These are phyloP conservation scores for Fusarium humuli DNA, from an alignment of 2,329 filamentous ascomycete species.

Conservation along the genomic window DNA sequence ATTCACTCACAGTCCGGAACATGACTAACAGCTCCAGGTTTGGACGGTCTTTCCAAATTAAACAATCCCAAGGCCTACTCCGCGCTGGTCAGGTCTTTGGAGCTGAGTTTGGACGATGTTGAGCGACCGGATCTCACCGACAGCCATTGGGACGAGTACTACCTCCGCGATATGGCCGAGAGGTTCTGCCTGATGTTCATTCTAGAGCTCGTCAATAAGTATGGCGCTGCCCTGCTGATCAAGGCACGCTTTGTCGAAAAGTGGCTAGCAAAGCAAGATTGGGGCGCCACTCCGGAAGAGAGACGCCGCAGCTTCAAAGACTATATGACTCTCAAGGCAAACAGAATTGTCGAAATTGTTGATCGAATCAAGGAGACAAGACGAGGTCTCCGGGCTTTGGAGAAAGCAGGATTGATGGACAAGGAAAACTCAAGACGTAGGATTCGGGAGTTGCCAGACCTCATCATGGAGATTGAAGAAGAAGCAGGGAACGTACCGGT, in stretches of 20 bases:
- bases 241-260: conserved; percentile 75
- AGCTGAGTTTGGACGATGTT: conserved; percentile 64
- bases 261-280: conserved; percentile 80
- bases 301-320: conserved; percentile 64
- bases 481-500: conserved; percentile 41
- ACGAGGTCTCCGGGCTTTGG: conserved; percentile 64
- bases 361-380: conserved; percentile 60
- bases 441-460: conserved; percentile 48
- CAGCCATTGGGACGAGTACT: conserved; percentile 71
- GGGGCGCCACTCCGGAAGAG: conserved; percentile 68
- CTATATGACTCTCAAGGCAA: conserved; percentile 63
- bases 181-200: conserved; percentile 70
- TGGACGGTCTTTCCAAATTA: conserved; percentile 58
- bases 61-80: conserved; percentile 64
- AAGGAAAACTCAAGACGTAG: conserved; percentile 49
- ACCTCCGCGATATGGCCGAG: conserved; percentile 70
- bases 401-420: conserved; percentile 61
- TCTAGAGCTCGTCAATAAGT: conserved; percentile 68
- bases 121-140: conserved; percentile 65
- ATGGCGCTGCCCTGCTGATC: conserved; percentile 67
- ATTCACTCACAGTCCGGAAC: not conserved
- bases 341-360: conserved; percentile 65
- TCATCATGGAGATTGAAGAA: conserved; percentile 51
- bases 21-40: conserved; percentile 46
- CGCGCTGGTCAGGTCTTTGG: conserved; percentile 70